These are phyloP conservation scores for Paramarasmius palmivorus DNA, from an alignment of 1,284 basidiomycete species.

Conservation along the genomic window DNA sequence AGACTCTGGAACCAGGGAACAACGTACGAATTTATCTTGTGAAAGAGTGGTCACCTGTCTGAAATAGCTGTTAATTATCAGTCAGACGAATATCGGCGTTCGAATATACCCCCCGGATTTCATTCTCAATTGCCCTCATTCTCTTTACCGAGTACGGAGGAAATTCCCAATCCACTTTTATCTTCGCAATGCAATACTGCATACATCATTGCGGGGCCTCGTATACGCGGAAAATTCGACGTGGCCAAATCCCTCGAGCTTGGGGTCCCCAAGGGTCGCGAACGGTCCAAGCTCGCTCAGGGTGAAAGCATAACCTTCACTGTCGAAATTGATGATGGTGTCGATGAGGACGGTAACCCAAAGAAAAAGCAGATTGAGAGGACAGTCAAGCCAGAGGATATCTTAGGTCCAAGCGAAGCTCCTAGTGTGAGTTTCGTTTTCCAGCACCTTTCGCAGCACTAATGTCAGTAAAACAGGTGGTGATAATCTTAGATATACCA, in stretches of 20 bases:
- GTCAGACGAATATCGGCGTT: slow-evolving; percentile 28
- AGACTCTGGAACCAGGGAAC: slow-evolving; percentile 6
- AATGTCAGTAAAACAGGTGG: slow-evolving; percentile 38
- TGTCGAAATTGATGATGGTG: slow-evolving; percentile 39
- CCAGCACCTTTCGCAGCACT: not conserved
- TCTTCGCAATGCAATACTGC: slow-evolving; percentile 43
- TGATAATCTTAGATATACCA: slow-evolving; percentile 65
- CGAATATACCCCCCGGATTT: slow-evolving; percentile 33
- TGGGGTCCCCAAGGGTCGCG: slow-evolving; percentile 66
- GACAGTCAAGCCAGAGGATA: slow-evolving; percentile 59
- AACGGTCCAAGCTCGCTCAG: slow-evolving; percentile 51
- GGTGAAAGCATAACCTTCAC: slow-evolving; percentile 59
- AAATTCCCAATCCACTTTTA: slow-evolving; percentile 3
- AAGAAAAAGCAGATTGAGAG: slow-evolving; percentile 34
- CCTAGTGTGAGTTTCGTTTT: slow-evolving; percentile 40
- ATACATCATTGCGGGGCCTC: slow-evolving; percentile 80
- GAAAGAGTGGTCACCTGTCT: too few species aligned
- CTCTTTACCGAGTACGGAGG: slow-evolving; percentile 14
- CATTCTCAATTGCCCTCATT: slow-evolving; percentile 39
- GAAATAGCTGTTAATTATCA: slow-evolving; percentile 8
- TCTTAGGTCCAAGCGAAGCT: slow-evolving; percentile 51
- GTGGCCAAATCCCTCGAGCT: slow-evolving; percentile 63
- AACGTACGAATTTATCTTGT: too few species aligned
- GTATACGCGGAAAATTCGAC: slow-evolving; percentile 86
- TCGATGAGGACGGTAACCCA: slow-evolving; percentile 29